Evolutionary conservation across 768 basidiomycete species (phyloP), one percentile per base, ranked within the genome.

Genomic region (Amanita pseudoporphyria): DNA sequence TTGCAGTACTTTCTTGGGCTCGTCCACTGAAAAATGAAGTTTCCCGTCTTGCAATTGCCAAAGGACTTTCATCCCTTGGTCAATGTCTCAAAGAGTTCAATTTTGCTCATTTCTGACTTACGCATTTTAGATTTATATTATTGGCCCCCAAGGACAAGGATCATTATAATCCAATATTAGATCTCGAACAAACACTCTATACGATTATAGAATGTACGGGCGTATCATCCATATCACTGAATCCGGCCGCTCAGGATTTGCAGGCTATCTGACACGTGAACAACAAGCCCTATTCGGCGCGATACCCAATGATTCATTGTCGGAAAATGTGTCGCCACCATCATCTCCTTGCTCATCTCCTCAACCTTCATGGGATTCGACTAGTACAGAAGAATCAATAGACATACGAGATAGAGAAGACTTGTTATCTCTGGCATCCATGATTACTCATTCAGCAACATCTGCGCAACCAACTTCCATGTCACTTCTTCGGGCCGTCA

Each of bases 81-180:
- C 51, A 45, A 45, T 52, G 35, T 38, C 51, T 57, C 51, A 54
- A 52, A 37, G 18, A 19, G n/a, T 28, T 39, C 16, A n/a, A 30
- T 18, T n/a, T 16, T 14, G 28, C 16, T 19, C 22, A 4, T 40
- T 45, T 32, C 30, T 52, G 36, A 52, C 18, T 16, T 18, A 14
- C 13, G 9, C 21, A 21, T 46, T 53, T 10, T 50, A 89, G 87
- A 62, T 91, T 81, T 67, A 74, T 86, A 53, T 72, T 91, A 52
- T 74, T 91, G 46, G 79, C 74, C 38, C 89, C 89, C 26, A 87
- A 81, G 58, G 88, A 92, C 70, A 80, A 80, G 56, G 87, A 92
- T 57, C 86, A 90, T 56, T 92, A 90, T 64, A 84, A 87, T 60
- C 89, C 89, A 12, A 82, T 92, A 49, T 75, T 83, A 71, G 85